Percentiles rank a stretch among this genome's conserved stretches.
Evolutionary conservation across 2,329 filamentous ascomycete genomes (phyloP).

Genomic region (Colletotrichum somersetense): DNA sequence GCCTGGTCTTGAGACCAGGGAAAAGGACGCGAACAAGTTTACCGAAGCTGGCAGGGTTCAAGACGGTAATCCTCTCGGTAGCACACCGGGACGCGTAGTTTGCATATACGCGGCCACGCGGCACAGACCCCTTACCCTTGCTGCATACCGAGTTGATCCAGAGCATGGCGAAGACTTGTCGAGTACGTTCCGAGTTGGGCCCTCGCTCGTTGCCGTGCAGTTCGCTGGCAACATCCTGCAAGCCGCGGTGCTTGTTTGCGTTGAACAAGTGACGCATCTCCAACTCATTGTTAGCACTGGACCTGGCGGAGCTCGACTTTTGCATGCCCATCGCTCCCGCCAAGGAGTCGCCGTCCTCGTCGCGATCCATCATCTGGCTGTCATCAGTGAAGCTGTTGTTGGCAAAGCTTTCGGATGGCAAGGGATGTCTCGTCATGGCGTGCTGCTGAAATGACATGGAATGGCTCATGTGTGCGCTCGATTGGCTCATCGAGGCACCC

Average conservation of each 20-base stretch:
- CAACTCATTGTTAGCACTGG: constrained; percentile 83
- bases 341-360: constrained; percentile 69
- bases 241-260: constrained; percentile 74
- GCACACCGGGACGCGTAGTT: constrained; percentile 95
- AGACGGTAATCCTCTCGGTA: constrained; percentile 90
- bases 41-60: constrained; percentile 97
- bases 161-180: constrained; percentile 89
- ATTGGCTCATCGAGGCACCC: constrained; percentile 52
- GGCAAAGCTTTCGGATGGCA: constrained; percentile 67
- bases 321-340: constrained; percentile 59
- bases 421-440: constrained; percentile 60
- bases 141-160: constrained; percentile 83
- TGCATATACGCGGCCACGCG: constrained; percentile 92
- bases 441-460: constrained; percentile 52
- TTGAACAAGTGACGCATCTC: constrained; percentile 82
- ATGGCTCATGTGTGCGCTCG: constrained; percentile 47
- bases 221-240: constrained; percentile 81
- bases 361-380: constrained; percentile 71
- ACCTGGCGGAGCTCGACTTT: constrained; percentile 70
- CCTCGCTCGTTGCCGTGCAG: constrained; percentile 84
- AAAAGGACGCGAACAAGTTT: constrained; percentile 98
- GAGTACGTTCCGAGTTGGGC: constrained; percentile 84
- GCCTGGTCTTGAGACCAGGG: constrained; percentile 90
- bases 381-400: constrained; percentile 71
- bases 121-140: constrained; percentile 86